phyloP scores from a whole-genome alignment of 345 rosid species.

The Adansonia digitata region DNA sequence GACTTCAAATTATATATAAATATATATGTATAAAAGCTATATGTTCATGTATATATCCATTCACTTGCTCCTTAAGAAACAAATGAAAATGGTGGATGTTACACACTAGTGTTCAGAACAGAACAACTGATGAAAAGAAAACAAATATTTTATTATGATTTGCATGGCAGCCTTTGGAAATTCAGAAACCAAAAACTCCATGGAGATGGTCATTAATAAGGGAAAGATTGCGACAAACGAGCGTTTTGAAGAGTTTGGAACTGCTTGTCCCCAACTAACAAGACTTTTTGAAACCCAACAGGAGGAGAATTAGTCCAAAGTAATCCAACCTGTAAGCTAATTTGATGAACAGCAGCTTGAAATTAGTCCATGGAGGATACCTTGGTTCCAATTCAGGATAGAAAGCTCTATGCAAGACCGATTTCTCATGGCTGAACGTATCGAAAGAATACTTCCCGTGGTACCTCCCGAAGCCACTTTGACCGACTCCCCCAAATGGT shows the following conservation, averaged over 20 bases:
- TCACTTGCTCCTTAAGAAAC: background rate
- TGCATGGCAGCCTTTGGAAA: too few relatives aligned
- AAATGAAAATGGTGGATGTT: background rate
- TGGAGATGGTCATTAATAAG: too few relatives aligned
- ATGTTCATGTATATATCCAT: background rate
- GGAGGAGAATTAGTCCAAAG: slow-evolving; percentile 44
- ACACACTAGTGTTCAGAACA: background rate
- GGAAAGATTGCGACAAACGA: background rate
- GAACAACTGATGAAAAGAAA: background rate
- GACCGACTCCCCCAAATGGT: slow-evolving; percentile 91
- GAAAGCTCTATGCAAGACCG: slow-evolving; percentile 60
- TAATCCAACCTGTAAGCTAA: slow-evolving; percentile 50
- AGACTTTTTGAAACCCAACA: slow-evolving; percentile 48
- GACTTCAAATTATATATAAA: too few relatives aligned
- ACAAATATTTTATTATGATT: background rate
- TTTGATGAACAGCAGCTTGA: slow-evolving; percentile 67
- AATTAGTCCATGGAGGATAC: slow-evolving; percentile 38
- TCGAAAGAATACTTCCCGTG: slow-evolving; percentile 92
- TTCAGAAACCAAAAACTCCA: too few relatives aligned
- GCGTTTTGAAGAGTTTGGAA: background rate
- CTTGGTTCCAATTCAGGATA: slow-evolving; percentile 64
- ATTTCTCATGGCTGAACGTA: slow-evolving; percentile 84
- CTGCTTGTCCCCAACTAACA: background rate
- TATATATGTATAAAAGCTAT: too few relatives aligned
- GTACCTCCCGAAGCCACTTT: slow-evolving; percentile 81